Conservation (phyloP, 202 grass and related monocot species). For the Musa balbisiana region DNA sequence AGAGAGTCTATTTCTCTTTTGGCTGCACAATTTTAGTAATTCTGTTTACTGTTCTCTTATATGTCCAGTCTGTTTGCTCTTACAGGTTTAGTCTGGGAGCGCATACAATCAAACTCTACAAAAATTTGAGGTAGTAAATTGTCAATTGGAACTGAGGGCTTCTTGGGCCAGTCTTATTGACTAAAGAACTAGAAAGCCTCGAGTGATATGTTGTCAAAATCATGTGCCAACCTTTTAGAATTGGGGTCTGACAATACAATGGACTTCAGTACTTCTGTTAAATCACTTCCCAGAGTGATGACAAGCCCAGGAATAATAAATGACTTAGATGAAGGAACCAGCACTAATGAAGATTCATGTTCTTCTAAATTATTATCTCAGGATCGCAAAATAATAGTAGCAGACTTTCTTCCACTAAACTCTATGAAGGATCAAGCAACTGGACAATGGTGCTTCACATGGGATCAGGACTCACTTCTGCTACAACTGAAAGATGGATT, state of each 20-base stretch:
- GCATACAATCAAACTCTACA: background rate
- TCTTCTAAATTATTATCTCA: constrained; percentile 24
- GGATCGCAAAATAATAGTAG: constrained; percentile 84
- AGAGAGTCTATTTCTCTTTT: too few relatives aligned
- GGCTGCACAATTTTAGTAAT: too few relatives aligned
- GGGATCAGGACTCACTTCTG: constrained; percentile 68
- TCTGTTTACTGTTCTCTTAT: background rate
- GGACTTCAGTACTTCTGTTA: constrained; percentile 12
- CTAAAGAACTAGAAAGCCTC: background rate
- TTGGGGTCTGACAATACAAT: constrained; percentile 14
- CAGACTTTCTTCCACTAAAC: constrained; percentile 81
- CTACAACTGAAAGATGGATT: constrained; percentile 85
- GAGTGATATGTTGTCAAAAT: constrained; percentile 11
- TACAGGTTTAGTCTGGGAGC: background rate
- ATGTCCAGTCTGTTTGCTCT: background rate
- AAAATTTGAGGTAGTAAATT: background rate
- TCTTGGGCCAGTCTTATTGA: background rate
- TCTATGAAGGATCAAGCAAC: constrained; percentile 54
- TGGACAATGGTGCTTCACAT: constrained; percentile 55
- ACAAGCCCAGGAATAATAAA: constrained; percentile 63
- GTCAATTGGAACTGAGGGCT: background rate
- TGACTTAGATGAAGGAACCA: constrained; percentile 57
- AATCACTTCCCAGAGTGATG: constrained; percentile 49
- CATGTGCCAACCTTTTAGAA: constrained; percentile 22
- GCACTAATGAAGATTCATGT: constrained; percentile 51